Evolutionary conservation across 768 basidiomycete genomes (phyloP), one percentile per base, ranked within the genome.

Genomic region (Naganishia kalamii): DNA sequence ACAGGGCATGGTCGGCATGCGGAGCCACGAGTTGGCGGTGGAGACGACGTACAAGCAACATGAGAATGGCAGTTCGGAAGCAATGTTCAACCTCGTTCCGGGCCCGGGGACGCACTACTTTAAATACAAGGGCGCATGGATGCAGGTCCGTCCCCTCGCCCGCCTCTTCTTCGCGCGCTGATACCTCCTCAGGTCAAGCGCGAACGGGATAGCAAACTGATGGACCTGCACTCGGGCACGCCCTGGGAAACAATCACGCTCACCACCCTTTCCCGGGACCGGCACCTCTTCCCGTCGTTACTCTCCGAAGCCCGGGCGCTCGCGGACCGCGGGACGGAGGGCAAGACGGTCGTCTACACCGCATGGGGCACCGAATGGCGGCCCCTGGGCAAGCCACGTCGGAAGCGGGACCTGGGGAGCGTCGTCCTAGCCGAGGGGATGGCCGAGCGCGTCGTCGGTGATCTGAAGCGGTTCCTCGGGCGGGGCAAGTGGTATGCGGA

Each of bases 221-320:
- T 93, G 84, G 87, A 92, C 72, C 81, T 92, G 50, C 88, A 88
- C 82, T 88, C 90, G 5, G 93, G 94, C 7, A 85, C 85, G 6
- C 96, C 96, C 65, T 99, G 94, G 92, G 96, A 99, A 79, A 98
- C 94, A 0, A 86, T 98, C 49, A 93, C 87, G 41, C 82, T 99
- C 47, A 99, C 92, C 5, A 87, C 96, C 1, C 84, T 99, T 40
- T 94, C 92, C 17, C 83, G 87, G 48, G 93, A 94, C 77, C 86
- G 92, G 43, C 72, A 76, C 2, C 80, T 97, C 23, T 97, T 99
- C 76, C 84, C 90, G 0, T 72, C 81, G 46, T 81, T 99, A 6
- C 85, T 99, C 3, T 78, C 84, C 1, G 94, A 99, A 76, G 94
- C 96, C n/a, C 83, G 90, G 59, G 87, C 90, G 72, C 81, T 93